Percentiles rank a stretch among this genome's conserved stretches.
phyloP scores from a whole-genome alignment of 768 basidiomycete species.

The Tylopilus sp. region DNA sequence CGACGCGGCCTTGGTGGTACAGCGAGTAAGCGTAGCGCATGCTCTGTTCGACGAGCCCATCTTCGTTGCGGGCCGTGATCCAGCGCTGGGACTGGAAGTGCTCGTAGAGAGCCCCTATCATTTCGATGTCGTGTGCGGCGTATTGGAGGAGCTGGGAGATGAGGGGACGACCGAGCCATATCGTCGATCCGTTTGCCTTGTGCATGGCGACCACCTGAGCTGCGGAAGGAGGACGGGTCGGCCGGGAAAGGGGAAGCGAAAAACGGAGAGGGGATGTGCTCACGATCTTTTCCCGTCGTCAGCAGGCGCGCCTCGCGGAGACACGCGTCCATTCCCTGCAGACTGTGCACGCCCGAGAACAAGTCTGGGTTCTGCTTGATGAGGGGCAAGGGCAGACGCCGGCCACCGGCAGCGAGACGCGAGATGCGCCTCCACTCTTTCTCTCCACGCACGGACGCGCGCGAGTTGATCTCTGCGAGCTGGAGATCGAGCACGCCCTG shows the following conservation, averaged over 20 bases:
- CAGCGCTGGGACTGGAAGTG: slow-evolving; percentile 29
- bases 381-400: slow-evolving; percentile 21
- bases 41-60: slow-evolving; percentile 20
- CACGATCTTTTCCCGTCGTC: slow-evolving; percentile 34
- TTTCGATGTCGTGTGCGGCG: slow-evolving; percentile 41
- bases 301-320: slow-evolving; percentile 24
- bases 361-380: slow-evolving; percentile 23
- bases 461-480: slow-evolving; percentile 37
- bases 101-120: slow-evolving; percentile 36
- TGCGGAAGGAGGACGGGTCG: slow-evolving; percentile 11
- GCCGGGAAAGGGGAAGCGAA: neutral
- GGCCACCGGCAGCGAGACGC: slow-evolving; percentile 25
- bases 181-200: slow-evolving; percentile 22
- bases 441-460: slow-evolving; percentile 24
- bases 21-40: slow-evolving; percentile 29
- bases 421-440: slow-evolving; percentile 25
- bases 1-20: slow-evolving; percentile 27
- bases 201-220: slow-evolving; percentile 39
- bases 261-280: slow-evolving; percentile 4
- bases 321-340: slow-evolving; percentile 37
- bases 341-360: slow-evolving; percentile 31
- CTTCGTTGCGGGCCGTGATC: slow-evolving; percentile 20
- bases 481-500: slow-evolving; percentile 39
- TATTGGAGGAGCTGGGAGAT: slow-evolving; percentile 35
- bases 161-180: slow-evolving; percentile 40